phyloP scores from a whole-genome alignment of 169 alveolate genomes.

The Cryptosporidium tyzzeri region DNA sequence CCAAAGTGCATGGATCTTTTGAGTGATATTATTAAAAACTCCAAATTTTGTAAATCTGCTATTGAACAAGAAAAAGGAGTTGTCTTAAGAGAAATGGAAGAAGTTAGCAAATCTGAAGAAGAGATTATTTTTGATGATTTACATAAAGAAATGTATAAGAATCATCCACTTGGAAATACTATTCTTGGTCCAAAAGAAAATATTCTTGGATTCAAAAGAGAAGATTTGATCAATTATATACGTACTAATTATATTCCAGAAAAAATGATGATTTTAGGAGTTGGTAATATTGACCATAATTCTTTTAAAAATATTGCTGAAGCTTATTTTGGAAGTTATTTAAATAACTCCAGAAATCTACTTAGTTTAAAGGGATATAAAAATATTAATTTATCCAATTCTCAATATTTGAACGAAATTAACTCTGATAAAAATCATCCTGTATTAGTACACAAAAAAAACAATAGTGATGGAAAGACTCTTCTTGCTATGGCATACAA shows the following conservation, averaged over 20 bases:
- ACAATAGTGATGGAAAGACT: constrained; percentile 88
- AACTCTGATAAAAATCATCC: background rate
- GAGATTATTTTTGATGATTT: constrained; percentile 94
- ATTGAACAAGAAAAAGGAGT: constrained; percentile 93
- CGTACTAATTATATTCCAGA: constrained; percentile 91
- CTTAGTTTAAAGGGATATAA: constrained; percentile 22
- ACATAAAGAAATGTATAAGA: constrained; percentile 81
- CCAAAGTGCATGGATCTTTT: constrained; percentile 91
- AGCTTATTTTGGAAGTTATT: constrained; percentile 80
- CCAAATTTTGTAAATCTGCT: constrained; percentile 86
- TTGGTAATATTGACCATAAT: constrained; percentile 92
- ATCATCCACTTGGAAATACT: constrained; percentile 87
- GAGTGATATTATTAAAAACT: constrained; percentile 92
- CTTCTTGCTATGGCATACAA: constrained; percentile 92
- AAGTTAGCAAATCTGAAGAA: constrained; percentile 90
- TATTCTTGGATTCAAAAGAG: constrained; percentile 86
- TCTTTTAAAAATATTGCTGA: constrained; percentile 87
- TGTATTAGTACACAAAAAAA: constrained; percentile 77
- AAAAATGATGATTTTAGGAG: constrained; percentile 91
- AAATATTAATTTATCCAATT: background rate
- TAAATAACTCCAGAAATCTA: constrained; percentile 65
- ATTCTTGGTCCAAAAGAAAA: constrained; percentile 91
- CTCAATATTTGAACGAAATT: constrained; percentile 9
- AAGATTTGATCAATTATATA: constrained; percentile 90
- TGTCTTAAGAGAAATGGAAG: constrained; percentile 94